Evolutionary conservation across 2,329 filamentous ascomycete species (phyloP).

Genomic region (Chrysoporthe austroafricana): DNA sequence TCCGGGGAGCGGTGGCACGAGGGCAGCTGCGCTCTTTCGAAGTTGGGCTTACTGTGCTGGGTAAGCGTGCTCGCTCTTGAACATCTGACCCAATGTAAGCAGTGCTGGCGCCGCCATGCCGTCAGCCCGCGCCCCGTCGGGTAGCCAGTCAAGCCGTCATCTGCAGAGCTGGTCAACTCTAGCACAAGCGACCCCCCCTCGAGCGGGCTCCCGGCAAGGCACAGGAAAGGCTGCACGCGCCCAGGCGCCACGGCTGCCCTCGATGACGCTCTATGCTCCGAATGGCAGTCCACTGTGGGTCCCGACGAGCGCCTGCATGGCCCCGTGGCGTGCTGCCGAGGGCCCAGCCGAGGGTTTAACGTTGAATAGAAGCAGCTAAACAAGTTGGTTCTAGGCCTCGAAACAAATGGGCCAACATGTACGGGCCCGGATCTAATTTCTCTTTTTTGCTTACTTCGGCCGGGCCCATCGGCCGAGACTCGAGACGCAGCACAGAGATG

Average conservation of each 20-base stretch:
- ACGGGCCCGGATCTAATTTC: too few relatives aligned
- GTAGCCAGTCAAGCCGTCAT: not conserved
- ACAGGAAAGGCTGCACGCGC: not conserved
- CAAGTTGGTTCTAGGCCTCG: too few relatives aligned
- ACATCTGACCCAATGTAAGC: not conserved
- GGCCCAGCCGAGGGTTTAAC: too few relatives aligned
- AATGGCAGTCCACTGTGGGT: not conserved
- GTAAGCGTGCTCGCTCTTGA: not conserved
- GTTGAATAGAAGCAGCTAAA: too few relatives aligned
- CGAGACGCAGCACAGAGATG: too few relatives aligned
- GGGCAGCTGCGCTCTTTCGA: not conserved
- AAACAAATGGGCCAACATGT: too few relatives aligned
- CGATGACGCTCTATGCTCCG: not conserved
- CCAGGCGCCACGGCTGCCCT: not conserved
- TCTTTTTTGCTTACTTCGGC: too few relatives aligned
- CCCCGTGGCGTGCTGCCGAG: not conserved
- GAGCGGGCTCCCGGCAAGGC: not conserved
- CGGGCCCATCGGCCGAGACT: too few relatives aligned
- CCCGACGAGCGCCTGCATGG: not conserved
- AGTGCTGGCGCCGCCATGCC: not conserved
- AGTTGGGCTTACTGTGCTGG: not conserved
- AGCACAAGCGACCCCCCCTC: not conserved
- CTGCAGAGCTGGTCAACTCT: not conserved
- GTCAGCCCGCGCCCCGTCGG: not conserved
- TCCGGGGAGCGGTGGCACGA: too few relatives aligned